Evolutionary conservation across 2,329 filamentous ascomycete genomes (phyloP).

Genomic region (Aspergillus ochraceoroseus): DNA sequence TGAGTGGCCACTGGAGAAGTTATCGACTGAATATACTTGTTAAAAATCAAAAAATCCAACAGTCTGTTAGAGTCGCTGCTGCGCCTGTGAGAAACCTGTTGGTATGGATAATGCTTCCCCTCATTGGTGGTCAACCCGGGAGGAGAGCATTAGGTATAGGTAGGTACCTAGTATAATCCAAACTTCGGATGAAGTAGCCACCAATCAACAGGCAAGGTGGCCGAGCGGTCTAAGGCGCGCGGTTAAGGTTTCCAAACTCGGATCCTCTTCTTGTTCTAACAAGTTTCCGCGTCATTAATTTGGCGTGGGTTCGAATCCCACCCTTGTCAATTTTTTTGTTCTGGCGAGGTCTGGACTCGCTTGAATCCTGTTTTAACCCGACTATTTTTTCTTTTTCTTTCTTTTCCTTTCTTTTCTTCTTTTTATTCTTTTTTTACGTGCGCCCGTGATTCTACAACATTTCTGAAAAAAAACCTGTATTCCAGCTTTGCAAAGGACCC

Average conservation of each 20-base stretch:
- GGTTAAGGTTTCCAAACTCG: conserved; percentile 14
- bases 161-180: neutral
- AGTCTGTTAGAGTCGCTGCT: no score
- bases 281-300: conserved; percentile 18
- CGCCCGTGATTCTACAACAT: no score
- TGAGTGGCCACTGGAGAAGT: no score
- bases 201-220: conserved; percentile 15
- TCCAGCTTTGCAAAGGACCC: no score
- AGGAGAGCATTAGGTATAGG: neutral
- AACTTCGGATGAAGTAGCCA: neutral
- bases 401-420: no score
- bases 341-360: neutral
- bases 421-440: no score
- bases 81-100: no score
- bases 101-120: no score
- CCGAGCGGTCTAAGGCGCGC: conserved; percentile 17
- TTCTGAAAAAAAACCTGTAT: no score
- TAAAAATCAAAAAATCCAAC: no score
- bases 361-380: neutral
- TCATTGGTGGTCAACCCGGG: no score
- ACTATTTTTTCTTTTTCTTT: neutral
- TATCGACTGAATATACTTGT: no score
- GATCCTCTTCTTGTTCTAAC: conserved; percentile 10
- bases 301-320: conserved; percentile 17
- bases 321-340: conserved; percentile 12